Percentiles rank a stretch among this genome's conserved stretches.
Conservation (phyloP, 257 asterid species). For the Ajuga chamaepitys region DNA sequence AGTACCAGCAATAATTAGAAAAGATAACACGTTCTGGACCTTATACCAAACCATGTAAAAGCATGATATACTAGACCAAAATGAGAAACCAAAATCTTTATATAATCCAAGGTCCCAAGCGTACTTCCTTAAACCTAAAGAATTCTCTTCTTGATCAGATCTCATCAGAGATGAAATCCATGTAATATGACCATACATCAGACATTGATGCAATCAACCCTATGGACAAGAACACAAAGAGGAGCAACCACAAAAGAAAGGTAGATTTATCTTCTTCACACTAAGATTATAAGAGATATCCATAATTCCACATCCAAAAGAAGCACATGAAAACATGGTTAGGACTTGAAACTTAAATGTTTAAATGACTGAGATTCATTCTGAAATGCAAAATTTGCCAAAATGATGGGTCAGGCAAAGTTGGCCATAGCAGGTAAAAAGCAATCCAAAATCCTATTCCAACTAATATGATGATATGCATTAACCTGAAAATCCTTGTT, state of each 20-base stretch:
- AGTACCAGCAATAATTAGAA: neutral
- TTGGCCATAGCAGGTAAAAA: neutral
- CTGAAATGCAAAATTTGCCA: neutral
- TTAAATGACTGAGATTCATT: neutral
- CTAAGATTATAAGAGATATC: too few species aligned
- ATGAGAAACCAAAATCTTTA: neutral
- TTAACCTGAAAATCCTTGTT: conserved; percentile 37
- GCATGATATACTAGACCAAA: neutral
- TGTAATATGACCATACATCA: neutral
- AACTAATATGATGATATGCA: neutral
- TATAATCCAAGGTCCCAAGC: neutral
- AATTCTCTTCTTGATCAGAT: neutral
- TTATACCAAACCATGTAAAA: neutral
- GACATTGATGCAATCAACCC: neutral
- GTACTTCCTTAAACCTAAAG: neutral
- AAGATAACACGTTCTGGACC: neutral
- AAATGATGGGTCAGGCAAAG: neutral
- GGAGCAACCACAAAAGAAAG: neutral
- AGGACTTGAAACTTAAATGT: neutral
- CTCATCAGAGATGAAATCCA: neutral
- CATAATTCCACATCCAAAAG: too few species aligned
- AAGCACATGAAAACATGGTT: neutral
- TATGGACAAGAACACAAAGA: neutral
- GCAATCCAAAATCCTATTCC: neutral
- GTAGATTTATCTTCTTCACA: neutral